Percentiles rank a stretch among this genome's conserved stretches.
Conservation (phyloP, 2,329 filamentous ascomycete species). For the Geosmithia putterillii region DNA sequence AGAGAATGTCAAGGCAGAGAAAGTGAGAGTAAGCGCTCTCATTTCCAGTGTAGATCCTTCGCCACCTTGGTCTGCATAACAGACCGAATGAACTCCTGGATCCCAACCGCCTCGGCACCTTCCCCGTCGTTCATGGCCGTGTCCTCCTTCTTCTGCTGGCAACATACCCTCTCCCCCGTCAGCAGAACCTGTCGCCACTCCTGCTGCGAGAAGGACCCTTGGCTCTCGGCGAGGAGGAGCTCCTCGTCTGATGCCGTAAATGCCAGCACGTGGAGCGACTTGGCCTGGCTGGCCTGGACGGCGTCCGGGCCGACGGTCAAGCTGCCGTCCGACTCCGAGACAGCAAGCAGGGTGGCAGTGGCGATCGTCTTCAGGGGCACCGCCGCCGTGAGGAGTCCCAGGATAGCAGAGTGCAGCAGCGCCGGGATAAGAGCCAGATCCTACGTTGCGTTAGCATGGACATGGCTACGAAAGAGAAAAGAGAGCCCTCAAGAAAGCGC, state of each 20-base stretch:
- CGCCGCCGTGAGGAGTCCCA: conserved; percentile 70
- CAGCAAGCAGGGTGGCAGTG: conserved; percentile 51
- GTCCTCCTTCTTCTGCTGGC: conserved; percentile 26
- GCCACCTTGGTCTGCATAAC: conserved; percentile 43
- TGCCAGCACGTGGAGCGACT: conserved; percentile 70
- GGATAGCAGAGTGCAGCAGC: conserved; percentile 65
- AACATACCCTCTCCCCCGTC: conserved; percentile 55
- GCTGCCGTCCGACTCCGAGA: conserved; percentile 27
- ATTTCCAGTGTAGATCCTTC: conserved; percentile 46
- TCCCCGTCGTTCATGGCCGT: conserved; percentile 32
- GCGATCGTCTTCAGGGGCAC: conserved; percentile 67
- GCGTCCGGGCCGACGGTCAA: conserved; percentile 50
- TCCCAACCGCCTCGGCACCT: conserved; percentile 25
- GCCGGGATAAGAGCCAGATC: conserved; percentile 71
- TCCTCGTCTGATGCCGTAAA: conserved; percentile 62
- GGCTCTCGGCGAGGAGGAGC: conserved; percentile 67
- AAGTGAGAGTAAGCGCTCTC: conserved; percentile 7
- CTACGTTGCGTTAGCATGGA: conserved; percentile 25
- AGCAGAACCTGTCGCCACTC: conserved; percentile 65
- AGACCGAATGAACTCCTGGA: conserved; percentile 50
- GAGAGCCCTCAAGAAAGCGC: no score
- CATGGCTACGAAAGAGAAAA: neutral
- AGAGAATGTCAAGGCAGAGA: neutral
- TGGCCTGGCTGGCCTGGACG: conserved; percentile 46
- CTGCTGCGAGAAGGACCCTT: conserved; percentile 62